Evolutionary conservation across 148 eudicot species (phyloP), one percentile per base, ranked within the genome.

Genomic region (Amaranthus palmeri): DNA sequence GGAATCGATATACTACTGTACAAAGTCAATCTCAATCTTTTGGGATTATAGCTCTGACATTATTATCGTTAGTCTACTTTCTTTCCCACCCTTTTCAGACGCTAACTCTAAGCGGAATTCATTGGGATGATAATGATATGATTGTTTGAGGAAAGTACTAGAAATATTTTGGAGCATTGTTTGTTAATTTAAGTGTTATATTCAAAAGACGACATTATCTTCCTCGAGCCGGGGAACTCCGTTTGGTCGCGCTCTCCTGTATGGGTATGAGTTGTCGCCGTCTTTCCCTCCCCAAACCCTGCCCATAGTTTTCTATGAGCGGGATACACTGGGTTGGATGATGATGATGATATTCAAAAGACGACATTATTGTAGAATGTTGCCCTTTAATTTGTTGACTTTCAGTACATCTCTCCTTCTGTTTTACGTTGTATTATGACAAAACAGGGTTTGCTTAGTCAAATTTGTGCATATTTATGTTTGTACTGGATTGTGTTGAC

Each of bases 301-400:
- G 9, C 12, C 47, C 40, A 7, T n/a, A 46, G 0, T 15, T 45
- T 3, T n/a, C 50, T 18, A 63, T 43, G 67, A 63, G 50, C 43
- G 14, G 45, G 51, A 13, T 10, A 5, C 17, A 43, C 5, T n/a
- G 7, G 48, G 14, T 13, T n/a, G n/a, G n/a, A 8, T 6, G 42
- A 41, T 42, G 4, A 4, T 61, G 5, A 9, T 13, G 42, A 12
- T 12, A 8, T 5, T 61, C 48, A 61, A 60, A 60, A 10, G 44
- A 60, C 4, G 3, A 46, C 52, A 74, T 74, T 6, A 48, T 68
- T 58, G 40, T 64, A 17, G 25, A 56, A 65, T 25, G 36, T 25
- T 0, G 1, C 36, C 36, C 71, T 57, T 14, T 10, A 57, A 47
- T 67, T 67, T 67, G 66, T 56, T 67, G 72, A 67, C 72, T 74